Percentiles rank a stretch among this genome's conserved stretches.
These are phyloP conservation scores for Komagataella pseudopastoris DNA, from an alignment of 805 yeast species.

Conservation along the genomic window DNA sequence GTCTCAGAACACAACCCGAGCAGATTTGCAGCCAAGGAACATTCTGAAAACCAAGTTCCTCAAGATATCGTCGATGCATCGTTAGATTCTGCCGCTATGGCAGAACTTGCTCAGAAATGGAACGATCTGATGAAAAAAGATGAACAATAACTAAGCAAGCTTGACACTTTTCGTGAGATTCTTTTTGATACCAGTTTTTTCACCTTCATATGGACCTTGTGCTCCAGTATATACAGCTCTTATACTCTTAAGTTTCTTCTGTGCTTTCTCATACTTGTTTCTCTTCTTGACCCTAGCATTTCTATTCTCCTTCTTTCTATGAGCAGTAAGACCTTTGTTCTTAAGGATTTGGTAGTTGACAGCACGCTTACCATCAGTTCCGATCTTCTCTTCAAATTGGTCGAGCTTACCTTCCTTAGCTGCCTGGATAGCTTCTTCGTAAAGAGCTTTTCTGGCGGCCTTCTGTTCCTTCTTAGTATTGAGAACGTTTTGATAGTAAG, in stretches of 20 bases:
- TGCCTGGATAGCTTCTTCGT: constrained; percentile 58
- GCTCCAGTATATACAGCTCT: constrained; percentile 77
- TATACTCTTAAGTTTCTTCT: constrained; percentile 83
- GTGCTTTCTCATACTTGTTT: constrained; percentile 88
- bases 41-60: constrained; percentile 87
- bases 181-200: constrained; percentile 94
- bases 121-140: constrained; percentile 10
- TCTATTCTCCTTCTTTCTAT: constrained; percentile 85
- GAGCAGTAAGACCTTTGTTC: constrained; percentile 92
- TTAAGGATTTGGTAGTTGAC: constrained; percentile 88
- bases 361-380: constrained; percentile 84
- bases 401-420: constrained; percentile 76
- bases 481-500: constrained; percentile 46
- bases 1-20: constrained; percentile 60
- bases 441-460: constrained; percentile 45
- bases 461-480: constrained; percentile 32
- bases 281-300: constrained; percentile 98
- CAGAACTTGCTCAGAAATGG: constrained; percentile 56
- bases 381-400: constrained; percentile 54
- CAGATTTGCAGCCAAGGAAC: constrained; percentile 68
- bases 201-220: constrained; percentile 81
- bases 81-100: constrained; percentile 52
- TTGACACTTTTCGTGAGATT: constrained; percentile 80
- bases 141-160: constrained; percentile 26
- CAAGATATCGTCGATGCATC: constrained; percentile 81